Base-by-base conservation (phyloP, 2,329 filamentous ascomycete species). In the Rhinocladiella similis region DNA sequence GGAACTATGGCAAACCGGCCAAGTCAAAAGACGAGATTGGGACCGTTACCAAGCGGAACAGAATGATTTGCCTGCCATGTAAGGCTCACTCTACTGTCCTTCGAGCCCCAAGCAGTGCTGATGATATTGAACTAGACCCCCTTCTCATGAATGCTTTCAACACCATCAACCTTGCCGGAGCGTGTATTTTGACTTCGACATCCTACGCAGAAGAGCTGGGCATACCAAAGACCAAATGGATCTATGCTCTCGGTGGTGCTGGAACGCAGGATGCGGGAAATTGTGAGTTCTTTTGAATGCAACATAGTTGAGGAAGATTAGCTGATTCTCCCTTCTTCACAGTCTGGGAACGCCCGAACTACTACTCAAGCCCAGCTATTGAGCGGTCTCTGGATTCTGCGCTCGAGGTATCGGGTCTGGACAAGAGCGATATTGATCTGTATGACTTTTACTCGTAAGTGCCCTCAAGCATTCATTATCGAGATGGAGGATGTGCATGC, bases 101-200 rank as follows among this genome's bases (percentile, higher is more conserved):
- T 41, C 5, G 5, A 41, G 35, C 18, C 6, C 38, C 13, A 27
- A 25, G 5, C 43, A 5, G 2, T 27, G 20, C 22, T 46, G 25
- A 46, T 27, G 20, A 43, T 20, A 14, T 2, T 16, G 19, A 1
- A 10, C 14, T 47, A 88, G 84, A 88, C 69, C 84, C 85, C 0
- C 72, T 89, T 0, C 69, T 88, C 9, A 88, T 88, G 85, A 89
- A 89, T 64, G 85, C 86, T 0, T 88, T 88, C 71, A 89, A 88
- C 62, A 85, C 78, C 1, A 80, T 89, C 35, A 88, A 89, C 57
- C 72, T 88, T 13, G 80, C 85, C 2, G 82, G 77, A 0, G 83
- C 85, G 6, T 79, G 80, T 54, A 74, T 89, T 14, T 56, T 89
- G 3, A 88, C 85, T 0, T 83, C 83, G 0, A 76, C 75, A 0